Conservation (phyloP, 768 basidiomycete genomes). For the Glaciozyma martinii region DNA sequence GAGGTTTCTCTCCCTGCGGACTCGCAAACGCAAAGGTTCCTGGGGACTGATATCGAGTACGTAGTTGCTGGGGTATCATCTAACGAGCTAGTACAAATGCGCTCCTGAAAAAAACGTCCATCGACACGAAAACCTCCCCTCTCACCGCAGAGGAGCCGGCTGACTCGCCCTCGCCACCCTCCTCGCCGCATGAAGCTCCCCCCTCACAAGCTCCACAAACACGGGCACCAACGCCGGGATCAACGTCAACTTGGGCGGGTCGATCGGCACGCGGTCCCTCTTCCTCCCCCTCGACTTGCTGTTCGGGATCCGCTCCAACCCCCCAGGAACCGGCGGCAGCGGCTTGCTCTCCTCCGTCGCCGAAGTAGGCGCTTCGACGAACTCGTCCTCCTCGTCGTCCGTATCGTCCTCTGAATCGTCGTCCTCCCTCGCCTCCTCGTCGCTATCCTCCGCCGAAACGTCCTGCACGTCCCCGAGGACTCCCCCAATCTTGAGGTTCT, state of each 20-base stretch:
- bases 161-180: neutral
- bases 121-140: too few relatives aligned
- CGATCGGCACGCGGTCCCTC: slow-evolving; percentile 45
- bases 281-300: slow-evolving; percentile 38
- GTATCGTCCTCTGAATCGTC: slow-evolving; percentile 44
- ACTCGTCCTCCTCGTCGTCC: slow-evolving; percentile 40
- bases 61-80: too few relatives aligned
- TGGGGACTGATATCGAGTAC: too few relatives aligned
- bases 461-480: slow-evolving; percentile 70
- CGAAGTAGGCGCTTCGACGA: slow-evolving; percentile 7
- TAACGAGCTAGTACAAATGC: too few relatives aligned
- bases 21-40: too few relatives aligned
- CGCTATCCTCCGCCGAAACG: slow-evolving; percentile 57
- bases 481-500: slow-evolving; percentile 72
- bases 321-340: slow-evolving; percentile 37
- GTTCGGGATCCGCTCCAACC: slow-evolving; percentile 20
- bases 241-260: slow-evolving; percentile 66
- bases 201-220: slow-evolving; percentile 76
- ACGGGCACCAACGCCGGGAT: slow-evolving; percentile 77
- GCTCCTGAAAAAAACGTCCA: too few relatives aligned
- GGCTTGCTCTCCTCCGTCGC: slow-evolving; percentile 40
- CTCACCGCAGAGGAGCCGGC: neutral
- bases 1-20: too few relatives aligned
- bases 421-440: slow-evolving; percentile 37
- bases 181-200: neutral